phyloP scores from a whole-genome alignment of 1,139 yeast species.

The Geotrichum europaeum region DNA sequence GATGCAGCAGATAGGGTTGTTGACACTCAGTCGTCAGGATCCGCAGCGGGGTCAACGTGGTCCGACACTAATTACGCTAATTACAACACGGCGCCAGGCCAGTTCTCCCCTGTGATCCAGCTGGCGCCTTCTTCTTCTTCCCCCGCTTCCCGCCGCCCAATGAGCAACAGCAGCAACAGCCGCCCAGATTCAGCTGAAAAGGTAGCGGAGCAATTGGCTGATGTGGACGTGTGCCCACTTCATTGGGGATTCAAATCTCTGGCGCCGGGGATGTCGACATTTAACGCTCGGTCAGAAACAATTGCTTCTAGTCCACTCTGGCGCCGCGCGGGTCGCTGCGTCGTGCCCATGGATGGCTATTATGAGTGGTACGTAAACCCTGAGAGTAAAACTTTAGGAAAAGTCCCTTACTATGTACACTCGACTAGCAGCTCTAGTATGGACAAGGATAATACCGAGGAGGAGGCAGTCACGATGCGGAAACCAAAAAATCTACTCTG shows the following conservation, averaged over 20 bases:
- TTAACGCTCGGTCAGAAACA: conserved; percentile 35
- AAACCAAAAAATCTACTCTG: conserved; percentile 40
- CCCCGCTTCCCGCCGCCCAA: background rate
- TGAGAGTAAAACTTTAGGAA: conserved; percentile 24
- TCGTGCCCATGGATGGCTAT: conserved; percentile 75
- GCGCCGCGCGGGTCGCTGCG: conserved; percentile 45
- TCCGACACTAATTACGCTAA: conserved; percentile 5
- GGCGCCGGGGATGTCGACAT: conserved; percentile 22
- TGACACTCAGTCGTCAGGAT: background rate
- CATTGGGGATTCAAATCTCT: background rate
- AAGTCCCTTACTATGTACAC: conserved; percentile 60
- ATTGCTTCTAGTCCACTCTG: conserved; percentile 28
- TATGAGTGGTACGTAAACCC: conserved; percentile 61
- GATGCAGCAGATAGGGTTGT: background rate
- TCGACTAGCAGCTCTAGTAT: conserved; percentile 39
- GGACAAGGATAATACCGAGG: background rate
- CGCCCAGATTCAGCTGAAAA: background rate
- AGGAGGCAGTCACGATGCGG: background rate
- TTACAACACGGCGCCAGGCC: conserved; percentile 15
- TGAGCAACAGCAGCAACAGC: too few relatives aligned
- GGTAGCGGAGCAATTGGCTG: background rate
- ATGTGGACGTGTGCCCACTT: background rate
- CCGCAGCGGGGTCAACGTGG: background rate
- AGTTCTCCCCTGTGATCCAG: conserved; percentile 10
- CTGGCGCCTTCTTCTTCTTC: background rate